A percentile compares a stretch with the other conserved stretches of the same genome.
Conservation (phyloP, 306 rosid species). For the Sechiopsis laciniata region DNA sequence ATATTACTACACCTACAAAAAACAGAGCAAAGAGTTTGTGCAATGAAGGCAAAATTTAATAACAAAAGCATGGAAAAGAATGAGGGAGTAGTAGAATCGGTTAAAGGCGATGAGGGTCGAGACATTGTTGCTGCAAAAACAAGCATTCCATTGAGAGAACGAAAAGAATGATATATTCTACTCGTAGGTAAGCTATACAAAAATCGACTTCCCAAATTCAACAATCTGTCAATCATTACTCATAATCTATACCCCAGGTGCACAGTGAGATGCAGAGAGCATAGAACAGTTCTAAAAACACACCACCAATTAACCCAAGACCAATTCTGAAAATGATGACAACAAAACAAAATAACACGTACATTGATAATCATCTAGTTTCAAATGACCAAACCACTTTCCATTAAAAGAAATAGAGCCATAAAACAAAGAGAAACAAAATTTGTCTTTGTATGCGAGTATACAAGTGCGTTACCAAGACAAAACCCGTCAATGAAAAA, state of each 20-base stretch:
- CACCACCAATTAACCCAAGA: neutral
- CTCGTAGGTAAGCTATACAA: neutral
- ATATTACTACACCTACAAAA: neutral
- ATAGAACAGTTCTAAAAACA: no score
- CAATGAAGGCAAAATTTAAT: neutral
- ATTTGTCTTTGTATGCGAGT: neutral
- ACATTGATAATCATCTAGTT: neutral
- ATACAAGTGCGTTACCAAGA: neutral
- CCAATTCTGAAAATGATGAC: neutral
- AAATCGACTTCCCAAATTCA: neutral
- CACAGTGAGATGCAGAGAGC: no score
- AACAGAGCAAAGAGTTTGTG: neutral
- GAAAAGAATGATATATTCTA: slow-evolving; percentile 1
- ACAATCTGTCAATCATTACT: neutral
- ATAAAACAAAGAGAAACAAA: slow-evolving; percentile 2
- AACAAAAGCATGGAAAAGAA: neutral
- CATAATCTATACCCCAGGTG: neutral
- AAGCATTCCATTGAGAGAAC: neutral
- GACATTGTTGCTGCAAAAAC: neutral
- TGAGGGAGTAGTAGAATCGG: neutral
- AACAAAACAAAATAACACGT: neutral
- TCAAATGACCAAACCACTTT: neutral
- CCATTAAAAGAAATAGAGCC: neutral
- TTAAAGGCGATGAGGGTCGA: neutral
- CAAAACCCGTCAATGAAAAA: neutral